phyloP scores from a whole-genome alignment of 108 stramenopile species.

The Parietichytrium sp. region DNA sequence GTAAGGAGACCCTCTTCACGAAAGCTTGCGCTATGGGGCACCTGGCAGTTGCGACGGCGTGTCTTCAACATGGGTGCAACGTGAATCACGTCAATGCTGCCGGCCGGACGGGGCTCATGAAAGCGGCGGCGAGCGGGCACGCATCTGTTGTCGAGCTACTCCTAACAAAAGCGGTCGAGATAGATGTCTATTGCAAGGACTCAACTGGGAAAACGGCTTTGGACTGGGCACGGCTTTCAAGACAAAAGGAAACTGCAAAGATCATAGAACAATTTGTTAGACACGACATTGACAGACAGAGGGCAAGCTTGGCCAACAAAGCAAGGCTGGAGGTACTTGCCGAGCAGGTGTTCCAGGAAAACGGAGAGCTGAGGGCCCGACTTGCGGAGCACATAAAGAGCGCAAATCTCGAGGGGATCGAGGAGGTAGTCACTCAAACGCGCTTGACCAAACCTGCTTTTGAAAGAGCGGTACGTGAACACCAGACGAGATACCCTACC shows the following conservation, averaged over 20 bases:
- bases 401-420: background rate
- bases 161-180: background rate
- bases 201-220: background rate
- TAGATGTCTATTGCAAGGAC: slow-evolving; percentile 14
- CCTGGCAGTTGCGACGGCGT: background rate
- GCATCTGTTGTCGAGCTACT: background rate
- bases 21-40: background rate
- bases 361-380: background rate
- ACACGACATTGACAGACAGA: background rate
- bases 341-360: background rate
- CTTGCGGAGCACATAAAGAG: background rate
- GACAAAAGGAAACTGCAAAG: background rate
- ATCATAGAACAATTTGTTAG: background rate
- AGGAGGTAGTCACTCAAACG: background rate
- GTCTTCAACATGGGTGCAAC: background rate
- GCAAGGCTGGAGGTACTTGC: background rate
- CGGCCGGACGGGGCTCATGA: slow-evolving; percentile 12
- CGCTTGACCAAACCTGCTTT: background rate
- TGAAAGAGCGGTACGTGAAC: background rate
- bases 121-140: slow-evolving; percentile 25
- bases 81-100: background rate
- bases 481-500: too few relatives aligned
- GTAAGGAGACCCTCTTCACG: background rate
- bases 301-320: background rate
- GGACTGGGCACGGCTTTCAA: slow-evolving; percentile 7